These are phyloP conservation scores for Phylloporus scabripes DNA, from an alignment of 768 basidiomycete genomes.

Conservation along the genomic window DNA sequence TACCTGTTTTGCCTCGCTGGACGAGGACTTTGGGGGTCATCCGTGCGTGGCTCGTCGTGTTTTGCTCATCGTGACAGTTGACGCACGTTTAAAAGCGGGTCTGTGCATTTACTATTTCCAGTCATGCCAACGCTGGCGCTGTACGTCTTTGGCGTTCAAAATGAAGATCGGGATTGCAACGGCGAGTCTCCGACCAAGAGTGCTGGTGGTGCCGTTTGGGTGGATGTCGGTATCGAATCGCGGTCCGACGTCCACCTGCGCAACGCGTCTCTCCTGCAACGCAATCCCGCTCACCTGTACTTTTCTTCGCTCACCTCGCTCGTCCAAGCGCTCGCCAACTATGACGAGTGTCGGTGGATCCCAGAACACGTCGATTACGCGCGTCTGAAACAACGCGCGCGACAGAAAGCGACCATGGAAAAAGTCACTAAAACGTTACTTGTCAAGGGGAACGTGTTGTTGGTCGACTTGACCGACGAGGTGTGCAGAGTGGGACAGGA, in stretches of 20 bases:
- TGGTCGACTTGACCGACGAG: slow-evolving; percentile 55
- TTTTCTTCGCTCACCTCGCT: slow-evolving; percentile 51
- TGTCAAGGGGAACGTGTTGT: slow-evolving; percentile 43
- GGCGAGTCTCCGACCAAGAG: slow-evolving; percentile 11
- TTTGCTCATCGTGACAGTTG: neutral
- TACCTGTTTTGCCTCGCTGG: slow-evolving; percentile 48
- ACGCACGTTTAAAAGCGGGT: slow-evolving; percentile 31
- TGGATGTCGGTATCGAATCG: slow-evolving; percentile 48
- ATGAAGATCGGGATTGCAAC: slow-evolving; percentile 5
- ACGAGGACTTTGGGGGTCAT: slow-evolving; percentile 38
- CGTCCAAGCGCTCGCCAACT: slow-evolving; percentile 47
- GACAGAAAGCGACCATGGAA: slow-evolving; percentile 52
- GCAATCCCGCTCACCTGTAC: slow-evolving; percentile 44
- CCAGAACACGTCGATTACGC: slow-evolving; percentile 50
- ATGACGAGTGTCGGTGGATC: slow-evolving; percentile 54
- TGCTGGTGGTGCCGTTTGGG: slow-evolving; percentile 22
- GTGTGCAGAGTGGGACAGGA: slow-evolving; percentile 42
- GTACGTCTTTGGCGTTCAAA: slow-evolving; percentile 43
- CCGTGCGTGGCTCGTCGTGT: slow-evolving; percentile 14
- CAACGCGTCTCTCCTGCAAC: slow-evolving; percentile 53
- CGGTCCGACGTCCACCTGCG: slow-evolving; percentile 55
- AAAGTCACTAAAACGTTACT: slow-evolving; percentile 50
- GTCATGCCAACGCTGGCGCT: slow-evolving; percentile 48
- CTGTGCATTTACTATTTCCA: slow-evolving; percentile 50
- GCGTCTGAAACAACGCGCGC: slow-evolving; percentile 49